Evolutionary conservation across 768 basidiomycete species (phyloP).

Genomic region (Rhodocollybia butyracea): DNA sequence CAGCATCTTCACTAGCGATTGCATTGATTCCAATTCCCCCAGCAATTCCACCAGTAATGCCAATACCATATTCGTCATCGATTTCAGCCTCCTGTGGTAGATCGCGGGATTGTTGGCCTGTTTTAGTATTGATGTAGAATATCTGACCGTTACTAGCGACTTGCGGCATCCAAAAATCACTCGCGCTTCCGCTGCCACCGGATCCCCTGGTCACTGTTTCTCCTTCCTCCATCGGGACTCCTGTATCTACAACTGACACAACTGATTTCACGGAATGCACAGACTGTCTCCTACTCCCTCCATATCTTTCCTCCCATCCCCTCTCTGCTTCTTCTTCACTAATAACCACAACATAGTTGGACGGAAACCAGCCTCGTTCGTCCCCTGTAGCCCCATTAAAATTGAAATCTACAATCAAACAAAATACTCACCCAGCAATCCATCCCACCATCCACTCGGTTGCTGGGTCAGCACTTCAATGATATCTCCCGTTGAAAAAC

Average conservation of each 20-base stretch:
- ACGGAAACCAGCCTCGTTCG: slow-evolving; percentile 95
- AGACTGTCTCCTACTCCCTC: neutral
- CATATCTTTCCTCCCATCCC: neutral
- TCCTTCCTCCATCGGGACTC: neutral
- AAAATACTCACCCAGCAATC: no score
- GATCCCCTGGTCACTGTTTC: neutral
- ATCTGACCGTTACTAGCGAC: slow-evolving; percentile 89
- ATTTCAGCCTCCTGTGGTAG: slow-evolving; percentile 74
- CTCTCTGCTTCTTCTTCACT: slow-evolving; percentile 72
- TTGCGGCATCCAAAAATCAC: slow-evolving; percentile 90
- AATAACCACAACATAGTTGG: slow-evolving; percentile 85
- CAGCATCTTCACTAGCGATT: slow-evolving; percentile 61
- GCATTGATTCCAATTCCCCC: slow-evolving; percentile 28
- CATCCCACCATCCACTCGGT: slow-evolving; percentile 98
- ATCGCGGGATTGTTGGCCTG: slow-evolving; percentile 78
- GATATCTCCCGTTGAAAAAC: slow-evolving; percentile 82
- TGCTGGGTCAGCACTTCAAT: slow-evolving; percentile 92
- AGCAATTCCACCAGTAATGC: no score
- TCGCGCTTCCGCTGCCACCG: slow-evolving; percentile 29
- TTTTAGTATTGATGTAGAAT: slow-evolving; percentile 91
- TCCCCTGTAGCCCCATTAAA: no score
- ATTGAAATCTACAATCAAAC: no score
- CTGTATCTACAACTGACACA: neutral
- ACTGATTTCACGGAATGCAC: no score
- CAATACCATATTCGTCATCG: neutral